Base-by-base conservation (phyloP, 768 basidiomycete genomes). In the Pleurotus citrinopileatus region DNA sequence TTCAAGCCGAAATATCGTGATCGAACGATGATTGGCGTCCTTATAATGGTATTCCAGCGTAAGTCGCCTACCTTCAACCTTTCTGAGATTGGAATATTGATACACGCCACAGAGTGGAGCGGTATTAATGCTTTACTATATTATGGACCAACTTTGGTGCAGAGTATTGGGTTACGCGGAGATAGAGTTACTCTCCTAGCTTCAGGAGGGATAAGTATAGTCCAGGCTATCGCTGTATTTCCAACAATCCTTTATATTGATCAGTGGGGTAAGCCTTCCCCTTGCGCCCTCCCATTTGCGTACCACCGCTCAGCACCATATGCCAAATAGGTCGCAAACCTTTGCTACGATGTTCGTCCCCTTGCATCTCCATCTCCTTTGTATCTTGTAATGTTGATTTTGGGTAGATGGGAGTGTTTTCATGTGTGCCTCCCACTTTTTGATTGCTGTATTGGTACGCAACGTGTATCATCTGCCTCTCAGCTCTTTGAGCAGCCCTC, bases 41-140 rank as follows among this genome's bases (percentile, higher is more conserved):
- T 83, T 62, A 80, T 91, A 59, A 90, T 91, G 86, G 82, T 89
- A 48, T 92, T 91, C 60, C 91, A 93, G 68, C 91, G 90, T 89
- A 59, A 36, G 84, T 68, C 15, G 23, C 43, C 2, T 20, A 20
- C 10, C n/a, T 34, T n/a, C 22, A 15, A 7, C 12, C 10, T 3
- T n/a, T 20, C 6, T 34, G 20, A 27, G 29, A 6, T 19, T 22
- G 6, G 26, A 20, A 40, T 20, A 19, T 45, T n/a, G 8, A 13
- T 53, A 12, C n/a, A n/a, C n/a, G n/a, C n/a, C n/a, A n/a, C 60
- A 92, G 89, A 92, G 70, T 92, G 91, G 91, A 86, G 83, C 55
- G 91, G 91, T 1, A 93, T 92, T 57, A 93, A 92, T 61, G 89
- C 91, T 8, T 64, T 93, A 27, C 71, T 92, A 6, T 93, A 92